Evolutionary conservation across 306 rosid genomes (phyloP).

Genomic region (Cucumis hystrix): DNA sequence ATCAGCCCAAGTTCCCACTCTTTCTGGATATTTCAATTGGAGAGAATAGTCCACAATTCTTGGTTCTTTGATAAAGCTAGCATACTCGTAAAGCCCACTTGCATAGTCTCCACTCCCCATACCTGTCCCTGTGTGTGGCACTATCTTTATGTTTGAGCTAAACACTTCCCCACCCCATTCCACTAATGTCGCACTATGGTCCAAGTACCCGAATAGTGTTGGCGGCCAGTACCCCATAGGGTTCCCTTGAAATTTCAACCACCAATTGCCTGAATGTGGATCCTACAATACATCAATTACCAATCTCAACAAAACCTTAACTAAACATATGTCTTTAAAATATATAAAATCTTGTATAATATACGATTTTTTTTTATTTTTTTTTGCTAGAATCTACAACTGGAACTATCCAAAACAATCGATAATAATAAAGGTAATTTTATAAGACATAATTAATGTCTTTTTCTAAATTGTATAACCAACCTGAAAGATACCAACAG

Average conservation of each 20-base stretch:
- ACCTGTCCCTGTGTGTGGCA: slow-evolving; percentile 43
- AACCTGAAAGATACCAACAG: slow-evolving; percentile 17
- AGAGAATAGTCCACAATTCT: slow-evolving; percentile 36
- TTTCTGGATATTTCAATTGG: slow-evolving; percentile 29
- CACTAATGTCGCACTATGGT: slow-evolving; percentile 23
- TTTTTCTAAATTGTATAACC: too few relatives aligned
- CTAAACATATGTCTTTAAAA: too few relatives aligned
- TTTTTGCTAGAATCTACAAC: too few relatives aligned
- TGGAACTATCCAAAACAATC: too few relatives aligned
- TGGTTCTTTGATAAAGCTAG: slow-evolving; percentile 24
- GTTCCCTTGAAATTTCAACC: slow-evolving; percentile 17
- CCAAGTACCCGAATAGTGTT: slow-evolving; percentile 1
- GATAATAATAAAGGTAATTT: too few relatives aligned
- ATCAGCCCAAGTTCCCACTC: not conserved
- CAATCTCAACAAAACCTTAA: not conserved
- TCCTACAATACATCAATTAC: slow-evolving; percentile 15
- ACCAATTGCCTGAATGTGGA: slow-evolving; percentile 32
- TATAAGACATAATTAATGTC: too few relatives aligned
- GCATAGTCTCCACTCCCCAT: slow-evolving; percentile 61
- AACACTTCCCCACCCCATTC: slow-evolving; percentile 71
- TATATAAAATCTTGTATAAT: too few relatives aligned
- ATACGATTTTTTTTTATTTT: too few relatives aligned
- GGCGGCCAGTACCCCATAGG: slow-evolving; percentile 41
- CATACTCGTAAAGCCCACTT: not conserved
- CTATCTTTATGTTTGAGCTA: slow-evolving; percentile 18